Base-by-base conservation (phyloP, 148 eudicot genomes). In the Pharnaceum exiguum region DNA sequence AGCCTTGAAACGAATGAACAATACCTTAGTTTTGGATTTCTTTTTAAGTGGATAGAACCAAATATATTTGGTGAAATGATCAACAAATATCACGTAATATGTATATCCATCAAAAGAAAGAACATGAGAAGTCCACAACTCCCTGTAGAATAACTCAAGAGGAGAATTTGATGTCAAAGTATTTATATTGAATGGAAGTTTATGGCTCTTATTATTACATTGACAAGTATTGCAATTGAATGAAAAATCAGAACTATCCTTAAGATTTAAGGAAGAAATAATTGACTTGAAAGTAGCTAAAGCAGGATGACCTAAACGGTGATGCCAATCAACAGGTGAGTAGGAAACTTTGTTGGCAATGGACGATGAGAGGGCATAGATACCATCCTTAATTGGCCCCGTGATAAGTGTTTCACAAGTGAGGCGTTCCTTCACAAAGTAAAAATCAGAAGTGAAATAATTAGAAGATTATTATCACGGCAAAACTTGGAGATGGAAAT, bases 11-110 rank as follows among this genome's bases (percentile, higher is more conserved):
- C 37, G 38, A 10, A 46, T 44, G 10, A 60, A 60, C 0, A 15
- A 22, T 1, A 0, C 0, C 10, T 12, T 1, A 0, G 45, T 36
- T 0, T 61, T 24, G 0, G 42, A 60, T 46, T 60, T 60, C 5
- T 37, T 18, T 31, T 47, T 61, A 3, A 61, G 29, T 7, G 54
- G 38, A n/a, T 18, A 61, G 4, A 47, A 19, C 65, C 65, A 61
- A 1, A 9, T 48, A 21, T 46, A 48, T 16, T 36, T 46, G 4
- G 55, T 39, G 15, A 5, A 49, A 13, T 47, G 55, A 36, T 61
- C 65, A 24, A 61, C 55, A 33, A 61, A 61, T 1, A 61, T 33
- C 1, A 61, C 8, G 21, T 27, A 63, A 7, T 63, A 57, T 27
- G 39, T 57, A 13, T 7, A 42, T 0, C 26, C 28, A 31, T 63